A percentile compares a stretch with the other conserved stretches of the same genome.
phyloP scores from a whole-genome alignment of 495 filamentous ascomycete species.

The Penicillium diatomitis region DNA sequence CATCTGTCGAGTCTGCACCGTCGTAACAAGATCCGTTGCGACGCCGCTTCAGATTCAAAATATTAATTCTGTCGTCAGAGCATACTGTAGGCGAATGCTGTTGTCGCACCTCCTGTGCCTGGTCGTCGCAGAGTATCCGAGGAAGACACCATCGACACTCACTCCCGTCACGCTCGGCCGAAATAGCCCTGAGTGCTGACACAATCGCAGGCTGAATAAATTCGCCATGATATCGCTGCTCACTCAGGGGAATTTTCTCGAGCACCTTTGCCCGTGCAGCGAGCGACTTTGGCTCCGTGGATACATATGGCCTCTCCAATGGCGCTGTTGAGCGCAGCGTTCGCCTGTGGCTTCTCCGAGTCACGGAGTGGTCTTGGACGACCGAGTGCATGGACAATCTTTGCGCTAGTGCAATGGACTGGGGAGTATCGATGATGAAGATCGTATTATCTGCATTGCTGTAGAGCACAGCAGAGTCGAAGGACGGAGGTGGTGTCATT shows the following conservation, averaged over 20 bases:
- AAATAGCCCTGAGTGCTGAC: constrained; percentile 21
- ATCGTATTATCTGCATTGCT: constrained; percentile 33
- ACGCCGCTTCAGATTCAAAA: too few relatives aligned
- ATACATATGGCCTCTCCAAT: constrained; percentile 23
- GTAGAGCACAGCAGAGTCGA: constrained; percentile 38
- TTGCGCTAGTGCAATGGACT: constrained; percentile 45
- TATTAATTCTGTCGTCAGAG: too few relatives aligned
- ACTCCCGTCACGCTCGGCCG: background rate
- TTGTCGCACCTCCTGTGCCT: background rate
- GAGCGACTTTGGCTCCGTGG: constrained; percentile 35
- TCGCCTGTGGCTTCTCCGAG: background rate
- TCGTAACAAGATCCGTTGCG: too few relatives aligned
- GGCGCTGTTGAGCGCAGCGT: constrained; percentile 26
- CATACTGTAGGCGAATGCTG: too few relatives aligned
- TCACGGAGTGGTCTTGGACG: too few relatives aligned
- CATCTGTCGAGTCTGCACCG: background rate
- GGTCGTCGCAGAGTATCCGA: constrained; percentile 10
- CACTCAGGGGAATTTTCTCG: constrained; percentile 16
- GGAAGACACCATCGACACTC: constrained; percentile 34
- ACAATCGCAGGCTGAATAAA: constrained; percentile 22
- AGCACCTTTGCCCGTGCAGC: constrained; percentile 30
- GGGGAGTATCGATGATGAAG: constrained; percentile 55
- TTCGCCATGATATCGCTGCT: constrained; percentile 22
- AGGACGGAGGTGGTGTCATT: constrained; percentile 1
- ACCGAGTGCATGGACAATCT: background rate